Percentiles rank a stretch among this genome's conserved stretches.
These are phyloP conservation scores for Malus asiatica DNA, from an alignment of 306 rosid species.

Conservation along the genomic window DNA sequence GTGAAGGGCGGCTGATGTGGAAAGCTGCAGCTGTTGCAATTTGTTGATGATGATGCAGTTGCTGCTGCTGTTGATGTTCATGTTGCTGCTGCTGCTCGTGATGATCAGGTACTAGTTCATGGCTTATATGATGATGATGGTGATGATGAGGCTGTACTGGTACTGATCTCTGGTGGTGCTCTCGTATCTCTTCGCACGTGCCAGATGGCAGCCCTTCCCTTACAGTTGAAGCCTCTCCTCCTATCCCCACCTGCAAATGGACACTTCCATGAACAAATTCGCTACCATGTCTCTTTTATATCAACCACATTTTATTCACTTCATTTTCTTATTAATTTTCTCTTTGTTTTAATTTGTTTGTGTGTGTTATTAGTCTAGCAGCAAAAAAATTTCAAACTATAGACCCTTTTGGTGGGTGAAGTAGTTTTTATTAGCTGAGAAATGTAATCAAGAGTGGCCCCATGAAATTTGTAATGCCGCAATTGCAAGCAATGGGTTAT, in stretches of 20 bases:
- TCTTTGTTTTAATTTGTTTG: neutral
- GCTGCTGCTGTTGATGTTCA: constrained; percentile 27
- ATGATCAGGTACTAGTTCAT: neutral
- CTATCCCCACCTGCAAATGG: constrained; percentile 68
- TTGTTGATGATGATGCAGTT: constrained; percentile 35
- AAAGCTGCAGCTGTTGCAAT: constrained; percentile 46
- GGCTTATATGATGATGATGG: neutral
- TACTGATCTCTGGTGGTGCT: constrained; percentile 19
- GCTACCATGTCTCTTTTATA: constrained; percentile 23
- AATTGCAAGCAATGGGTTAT: constrained; percentile 43
- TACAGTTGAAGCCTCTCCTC: constrained; percentile 59
- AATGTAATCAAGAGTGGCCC: constrained; percentile 28
- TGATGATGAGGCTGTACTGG: constrained; percentile 15
- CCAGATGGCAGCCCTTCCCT: constrained; percentile 45
- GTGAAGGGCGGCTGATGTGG: constrained; percentile 61
- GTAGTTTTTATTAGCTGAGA: constrained; percentile 28
- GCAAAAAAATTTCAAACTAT: neutral
- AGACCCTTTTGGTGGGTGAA: constrained; percentile 17
- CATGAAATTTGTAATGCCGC: constrained; percentile 31
- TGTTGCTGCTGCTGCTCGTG: constrained; percentile 29
- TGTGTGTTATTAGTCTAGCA: neutral
- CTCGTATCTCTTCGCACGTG: constrained; percentile 40
- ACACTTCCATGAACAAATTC: constrained; percentile 8
- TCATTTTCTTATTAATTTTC: neutral
- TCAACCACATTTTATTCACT: neutral